phyloP scores from a whole-genome alignment of 441 rosid genomes.

The Melastoma candidum region DNA sequence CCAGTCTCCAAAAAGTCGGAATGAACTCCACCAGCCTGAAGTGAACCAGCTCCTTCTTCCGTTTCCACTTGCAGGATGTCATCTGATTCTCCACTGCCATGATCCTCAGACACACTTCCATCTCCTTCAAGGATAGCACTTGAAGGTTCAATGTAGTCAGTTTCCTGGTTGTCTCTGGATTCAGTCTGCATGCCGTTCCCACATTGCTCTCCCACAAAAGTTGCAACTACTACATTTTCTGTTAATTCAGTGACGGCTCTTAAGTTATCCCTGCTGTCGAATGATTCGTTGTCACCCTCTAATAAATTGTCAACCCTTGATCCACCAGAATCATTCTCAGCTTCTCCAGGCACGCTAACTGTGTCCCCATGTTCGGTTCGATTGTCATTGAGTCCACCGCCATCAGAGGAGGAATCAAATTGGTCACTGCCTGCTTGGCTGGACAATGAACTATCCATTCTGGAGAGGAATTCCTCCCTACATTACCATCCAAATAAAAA shows the following conservation, averaged over 20 bases:
- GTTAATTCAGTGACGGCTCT: slow-evolving; percentile 23
- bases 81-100: slow-evolving; percentile 19
- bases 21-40: neutral
- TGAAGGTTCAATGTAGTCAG: slow-evolving; percentile 6
- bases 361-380: slow-evolving; percentile 32
- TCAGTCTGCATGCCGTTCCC: slow-evolving; percentile 33
- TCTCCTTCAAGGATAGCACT: slow-evolving; percentile 6
- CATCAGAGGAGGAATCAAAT: slow-evolving; percentile 47
- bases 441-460: slow-evolving; percentile 49
- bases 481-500: slow-evolving; percentile 8
- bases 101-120: slow-evolving; percentile 21
- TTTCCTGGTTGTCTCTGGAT: slow-evolving; percentile 26
- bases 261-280: slow-evolving; percentile 27
- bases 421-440: slow-evolving; percentile 43
- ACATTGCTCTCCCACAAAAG: slow-evolving; percentile 31
- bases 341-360: slow-evolving; percentile 21
- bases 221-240: slow-evolving; percentile 29
- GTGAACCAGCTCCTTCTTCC: neutral
- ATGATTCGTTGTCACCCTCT: slow-evolving; percentile 20
- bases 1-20: too few species aligned
- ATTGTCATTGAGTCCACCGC: slow-evolving; percentile 30
- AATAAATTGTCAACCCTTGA: slow-evolving; percentile 24
- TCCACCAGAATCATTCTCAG: slow-evolving; percentile 26
- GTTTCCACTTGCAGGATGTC: slow-evolving; percentile 10
- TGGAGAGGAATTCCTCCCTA: slow-evolving; percentile 86